A percentile compares a stretch with the other conserved stretches of the same genome.
These are phyloP conservation scores for Talaromyces sp. DNA, from an alignment of 2,329 filamentous ascomycete genomes.

Conservation along the genomic window DNA sequence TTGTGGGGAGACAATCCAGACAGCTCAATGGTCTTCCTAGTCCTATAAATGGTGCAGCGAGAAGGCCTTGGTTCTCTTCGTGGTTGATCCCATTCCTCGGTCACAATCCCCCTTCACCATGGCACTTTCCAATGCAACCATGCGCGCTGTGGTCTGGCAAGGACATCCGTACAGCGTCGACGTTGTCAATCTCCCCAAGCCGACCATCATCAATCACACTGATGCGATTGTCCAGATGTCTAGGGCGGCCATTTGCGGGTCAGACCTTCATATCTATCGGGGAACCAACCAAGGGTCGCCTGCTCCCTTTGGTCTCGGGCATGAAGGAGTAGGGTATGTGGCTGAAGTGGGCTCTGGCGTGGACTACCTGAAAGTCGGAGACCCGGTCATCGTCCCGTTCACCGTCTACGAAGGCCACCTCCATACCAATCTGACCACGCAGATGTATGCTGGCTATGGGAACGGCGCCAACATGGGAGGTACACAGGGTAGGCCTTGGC, in stretches of 20 bases:
- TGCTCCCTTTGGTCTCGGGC: slow-evolving; percentile 18
- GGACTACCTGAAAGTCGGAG: slow-evolving; percentile 14
- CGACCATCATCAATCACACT: slow-evolving; percentile 17
- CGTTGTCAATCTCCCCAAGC: slow-evolving; percentile 20
- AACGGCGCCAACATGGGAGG: too few relatives aligned
- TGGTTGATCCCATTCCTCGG: too few relatives aligned
- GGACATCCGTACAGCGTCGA: slow-evolving; percentile 23
- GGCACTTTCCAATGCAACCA: slow-evolving; percentile 13
- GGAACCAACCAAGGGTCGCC: slow-evolving; percentile 18
- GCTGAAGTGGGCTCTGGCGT: slow-evolving; percentile 16
- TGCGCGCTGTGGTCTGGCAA: slow-evolving; percentile 26
- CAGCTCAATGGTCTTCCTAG: too few relatives aligned
- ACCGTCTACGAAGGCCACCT: slow-evolving; percentile 13
- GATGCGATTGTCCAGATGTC: slow-evolving; percentile 36
- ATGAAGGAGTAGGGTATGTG: slow-evolving; percentile 20
- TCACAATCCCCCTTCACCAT: too few relatives aligned
- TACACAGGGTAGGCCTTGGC: too few relatives aligned
- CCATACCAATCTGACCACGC: background rate
- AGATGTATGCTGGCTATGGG: too few relatives aligned
- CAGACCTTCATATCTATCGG: slow-evolving; percentile 32
- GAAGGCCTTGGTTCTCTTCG: too few relatives aligned
- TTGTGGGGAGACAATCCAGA: too few relatives aligned
- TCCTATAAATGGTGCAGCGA: too few relatives aligned
- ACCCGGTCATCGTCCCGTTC: slow-evolving; percentile 19
- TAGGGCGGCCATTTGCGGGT: slow-evolving; percentile 32